A percentile compares a stretch with the other conserved stretches of the same genome.
phyloP scores from a whole-genome alignment of 2,329 filamentous ascomycete genomes.

The Penicillium janthinellum region DNA sequence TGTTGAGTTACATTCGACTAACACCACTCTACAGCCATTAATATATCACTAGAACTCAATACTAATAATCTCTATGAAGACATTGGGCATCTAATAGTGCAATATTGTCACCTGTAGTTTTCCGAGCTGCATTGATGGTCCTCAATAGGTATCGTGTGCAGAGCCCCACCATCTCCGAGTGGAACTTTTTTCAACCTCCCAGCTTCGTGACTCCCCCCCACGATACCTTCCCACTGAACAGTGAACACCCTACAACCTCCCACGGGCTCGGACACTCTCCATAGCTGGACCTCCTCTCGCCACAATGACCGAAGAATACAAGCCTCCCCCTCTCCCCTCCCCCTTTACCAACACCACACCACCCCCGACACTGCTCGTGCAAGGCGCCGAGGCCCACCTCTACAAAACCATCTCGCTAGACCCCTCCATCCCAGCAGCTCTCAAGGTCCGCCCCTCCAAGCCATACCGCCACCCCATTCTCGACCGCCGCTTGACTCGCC shows the following conservation, averaged over 20 bases:
- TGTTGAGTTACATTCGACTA: no score
- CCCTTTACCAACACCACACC: constrained; percentile 66
- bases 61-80: no score
- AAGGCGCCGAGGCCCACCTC: constrained; percentile 93
- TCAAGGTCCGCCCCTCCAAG: constrained; percentile 91
- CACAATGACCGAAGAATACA: constrained; percentile 28
- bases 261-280: no score
- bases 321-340: constrained; percentile 56
- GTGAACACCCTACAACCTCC: neutral
- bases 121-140: neutral
- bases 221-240: neutral
- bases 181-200: neutral
- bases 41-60: no score
- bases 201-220: neutral
- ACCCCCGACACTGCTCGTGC: constrained; percentile 72
- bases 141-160: neutral
- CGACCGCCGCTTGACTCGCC: constrained; percentile 81
- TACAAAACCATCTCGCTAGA: constrained; percentile 82
- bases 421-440: constrained; percentile 68
- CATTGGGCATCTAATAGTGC: no score
- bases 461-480: constrained; percentile 88
- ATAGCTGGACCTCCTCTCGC: neutral
- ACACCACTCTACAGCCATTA: no score
- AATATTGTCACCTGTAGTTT: neutral
- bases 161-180: neutral